Evolutionary conservation across 2,329 filamentous ascomycete genomes (phyloP).

Genomic region (Fusarium sp.): DNA sequence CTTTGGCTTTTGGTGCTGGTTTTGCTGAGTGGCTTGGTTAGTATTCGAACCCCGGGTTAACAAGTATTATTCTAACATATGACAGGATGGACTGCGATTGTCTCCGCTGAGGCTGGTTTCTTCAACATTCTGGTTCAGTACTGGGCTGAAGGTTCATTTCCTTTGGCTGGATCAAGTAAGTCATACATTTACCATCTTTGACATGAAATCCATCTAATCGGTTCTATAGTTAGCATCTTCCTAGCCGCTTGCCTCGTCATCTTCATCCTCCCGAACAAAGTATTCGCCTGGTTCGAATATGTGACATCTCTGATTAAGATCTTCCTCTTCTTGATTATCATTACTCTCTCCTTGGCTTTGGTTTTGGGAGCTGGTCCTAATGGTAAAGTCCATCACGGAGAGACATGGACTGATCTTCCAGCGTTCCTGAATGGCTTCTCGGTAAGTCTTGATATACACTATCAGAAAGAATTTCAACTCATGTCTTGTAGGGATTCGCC

Average conservation of each 20-base stretch:
- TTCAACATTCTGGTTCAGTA: slow-evolving; percentile 32
- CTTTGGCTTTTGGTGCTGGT: slow-evolving; percentile 39
- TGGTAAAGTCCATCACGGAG: slow-evolving; percentile 28
- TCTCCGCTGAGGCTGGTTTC: slow-evolving; percentile 38
- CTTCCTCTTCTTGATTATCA: slow-evolving; percentile 35
- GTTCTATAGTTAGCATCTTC: slow-evolving; percentile 19
- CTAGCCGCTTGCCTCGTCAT: slow-evolving; percentile 33
- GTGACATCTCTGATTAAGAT: slow-evolving; percentile 38
- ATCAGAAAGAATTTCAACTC: neutral
- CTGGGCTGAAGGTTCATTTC: slow-evolving; percentile 30
- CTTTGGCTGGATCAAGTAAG: slow-evolving; percentile 26
- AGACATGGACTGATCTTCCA: slow-evolving; percentile 29
- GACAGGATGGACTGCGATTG: slow-evolving; percentile 38
- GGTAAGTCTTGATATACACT: neutral
- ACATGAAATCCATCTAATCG: neutral
- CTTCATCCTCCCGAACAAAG: slow-evolving; percentile 35
- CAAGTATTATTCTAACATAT: neutral
- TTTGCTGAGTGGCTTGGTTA: slow-evolving; percentile 44
- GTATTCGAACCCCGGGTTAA: neutral
- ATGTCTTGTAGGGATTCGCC: slow-evolving; percentile 32
- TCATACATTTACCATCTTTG: too few relatives aligned
- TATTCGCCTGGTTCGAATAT: slow-evolving; percentile 40
- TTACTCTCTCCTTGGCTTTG: slow-evolving; percentile 29
- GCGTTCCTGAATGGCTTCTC: slow-evolving; percentile 38
- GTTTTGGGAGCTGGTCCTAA: slow-evolving; percentile 30